These are phyloP conservation scores for Petunia axillaris DNA, from an alignment of 257 asterid genomes.

Conservation along the genomic window DNA sequence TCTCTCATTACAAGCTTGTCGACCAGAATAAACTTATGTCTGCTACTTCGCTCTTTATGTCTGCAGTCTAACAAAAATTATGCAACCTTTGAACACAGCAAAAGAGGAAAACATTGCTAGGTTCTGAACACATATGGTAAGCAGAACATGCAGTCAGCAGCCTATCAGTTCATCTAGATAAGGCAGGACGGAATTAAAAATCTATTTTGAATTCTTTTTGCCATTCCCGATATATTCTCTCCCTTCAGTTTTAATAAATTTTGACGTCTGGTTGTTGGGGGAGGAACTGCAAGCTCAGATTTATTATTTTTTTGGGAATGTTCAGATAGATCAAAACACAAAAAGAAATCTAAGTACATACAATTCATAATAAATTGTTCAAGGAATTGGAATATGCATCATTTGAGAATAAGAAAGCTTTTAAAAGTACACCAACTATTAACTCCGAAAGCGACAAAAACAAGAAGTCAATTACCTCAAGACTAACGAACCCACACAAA, in stretches of 20 bases:
- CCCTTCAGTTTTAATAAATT: background rate
- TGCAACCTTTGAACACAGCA: background rate
- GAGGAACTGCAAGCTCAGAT: background rate
- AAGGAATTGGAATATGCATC: background rate
- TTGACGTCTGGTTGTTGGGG: background rate
- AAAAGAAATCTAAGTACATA: background rate
- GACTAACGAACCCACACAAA: slow-evolving; percentile 77
- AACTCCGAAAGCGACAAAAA: background rate
- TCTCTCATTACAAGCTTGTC: background rate
- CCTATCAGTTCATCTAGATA: background rate
- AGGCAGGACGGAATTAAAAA: background rate
- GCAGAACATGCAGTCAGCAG: background rate
- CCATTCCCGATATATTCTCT: background rate
- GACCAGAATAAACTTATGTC: background rate
- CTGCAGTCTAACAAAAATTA: background rate
- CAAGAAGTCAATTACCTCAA: slow-evolving; percentile 54
- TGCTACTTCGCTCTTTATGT: background rate
- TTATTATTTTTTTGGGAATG: background rate
- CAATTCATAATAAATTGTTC: background rate
- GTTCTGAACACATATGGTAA: background rate
- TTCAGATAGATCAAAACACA: background rate
- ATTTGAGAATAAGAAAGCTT: background rate
- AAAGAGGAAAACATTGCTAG: background rate
- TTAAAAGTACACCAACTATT: background rate
- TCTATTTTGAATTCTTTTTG: background rate